A percentile compares a stretch with the other conserved stretches of the same genome.
These are phyloP conservation scores for Phytophthora constricta DNA, from an alignment of 352 stramenopile genomes.

Conservation along the genomic window DNA sequence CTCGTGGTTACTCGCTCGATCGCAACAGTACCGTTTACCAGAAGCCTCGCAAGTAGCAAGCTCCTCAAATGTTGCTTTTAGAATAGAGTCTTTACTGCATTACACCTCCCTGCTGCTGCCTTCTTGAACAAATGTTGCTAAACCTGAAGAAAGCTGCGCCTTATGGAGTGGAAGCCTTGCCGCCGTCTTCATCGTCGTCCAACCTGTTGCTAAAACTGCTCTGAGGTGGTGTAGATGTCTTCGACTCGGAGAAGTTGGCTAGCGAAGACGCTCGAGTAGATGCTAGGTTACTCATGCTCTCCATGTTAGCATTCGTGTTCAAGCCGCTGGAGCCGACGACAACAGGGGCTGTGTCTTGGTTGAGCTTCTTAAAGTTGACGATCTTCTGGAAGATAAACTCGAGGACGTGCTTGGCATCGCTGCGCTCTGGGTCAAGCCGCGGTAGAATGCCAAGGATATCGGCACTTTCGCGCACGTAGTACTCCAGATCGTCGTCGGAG, in stretches of 20 bases:
- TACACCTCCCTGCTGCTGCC: constrained; percentile 20
- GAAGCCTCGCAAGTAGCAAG: constrained; percentile 35
- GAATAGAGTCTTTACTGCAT: constrained; percentile 35
- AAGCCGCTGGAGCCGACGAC: constrained; percentile 22
- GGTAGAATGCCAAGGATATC: constrained; percentile 91
- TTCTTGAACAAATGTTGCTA: constrained; percentile 8
- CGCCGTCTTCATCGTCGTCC: constrained; percentile 61
- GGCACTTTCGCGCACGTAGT: constrained; percentile 94
- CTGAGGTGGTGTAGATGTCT: constrained; percentile 28
- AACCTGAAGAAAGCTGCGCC: constrained; percentile 4
- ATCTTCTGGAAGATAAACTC: constrained; percentile 93
- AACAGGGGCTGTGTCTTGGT: constrained; percentile 62
- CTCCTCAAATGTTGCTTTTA: constrained; percentile 11
- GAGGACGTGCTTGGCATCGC: constrained; percentile 90
- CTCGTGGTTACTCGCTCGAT: constrained; percentile 63
- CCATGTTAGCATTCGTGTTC: constrained; percentile 7
- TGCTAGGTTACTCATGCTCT: constrained; percentile 16
- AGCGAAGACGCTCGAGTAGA: constrained; percentile 21
- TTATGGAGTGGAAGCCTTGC: constrained; percentile 60
- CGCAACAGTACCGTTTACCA: constrained; percentile 73
- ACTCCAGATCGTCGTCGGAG: constrained; percentile 94
- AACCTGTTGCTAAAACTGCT: constrained; percentile 36
- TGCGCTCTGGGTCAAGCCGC: constrained; percentile 75
- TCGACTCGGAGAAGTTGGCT: constrained; percentile 22
- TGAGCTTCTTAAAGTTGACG: constrained; percentile 94